A percentile compares a stretch with the other conserved stretches of the same genome.
These are phyloP conservation scores for Fennellomyces sp. DNA, from an alignment of 371 early-diverging fungal species.

Conservation along the genomic window DNA sequence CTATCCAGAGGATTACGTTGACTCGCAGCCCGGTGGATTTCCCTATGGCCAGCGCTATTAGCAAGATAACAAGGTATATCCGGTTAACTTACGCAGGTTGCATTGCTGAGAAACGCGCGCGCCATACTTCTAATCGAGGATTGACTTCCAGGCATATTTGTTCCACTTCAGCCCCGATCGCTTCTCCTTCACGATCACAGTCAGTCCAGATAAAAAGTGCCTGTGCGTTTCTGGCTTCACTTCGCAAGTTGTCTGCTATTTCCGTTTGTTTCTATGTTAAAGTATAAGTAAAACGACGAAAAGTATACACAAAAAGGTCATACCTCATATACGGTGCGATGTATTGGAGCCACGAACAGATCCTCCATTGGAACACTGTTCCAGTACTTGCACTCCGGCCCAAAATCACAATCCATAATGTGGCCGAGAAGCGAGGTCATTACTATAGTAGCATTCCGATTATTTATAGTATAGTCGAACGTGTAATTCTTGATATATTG, in stretches of 20 bases:
- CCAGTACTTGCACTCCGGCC: conserved; percentile 64
- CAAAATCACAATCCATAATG: conserved; percentile 70
- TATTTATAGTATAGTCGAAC: conserved; percentile 67
- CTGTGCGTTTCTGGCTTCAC: conserved; percentile 63
- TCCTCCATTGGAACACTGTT: conserved; percentile 44
- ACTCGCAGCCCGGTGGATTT: conserved; percentile 84
- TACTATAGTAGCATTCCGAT: conserved; percentile 63
- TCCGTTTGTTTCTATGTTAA: not conserved
- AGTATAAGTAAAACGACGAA: conserved; percentile 12
- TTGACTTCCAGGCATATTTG: conserved; percentile 71
- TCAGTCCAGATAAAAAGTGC: conserved; percentile 99
- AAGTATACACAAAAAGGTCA: not conserved
- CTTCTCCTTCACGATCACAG: conserved; percentile 99
- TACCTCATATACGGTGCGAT: not conserved
- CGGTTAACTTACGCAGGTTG: conserved; percentile 60
- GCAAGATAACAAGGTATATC: too few species aligned
- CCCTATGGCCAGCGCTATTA: conserved; percentile 45
- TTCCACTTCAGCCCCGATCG: conserved; percentile 92
- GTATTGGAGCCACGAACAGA: conserved; percentile 61
- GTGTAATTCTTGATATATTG: conserved; percentile 80
- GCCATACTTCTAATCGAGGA: conserved; percentile 62
- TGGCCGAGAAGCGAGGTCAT: conserved; percentile 93
- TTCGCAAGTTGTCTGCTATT: conserved; percentile 54
- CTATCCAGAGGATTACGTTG: conserved; percentile 73
- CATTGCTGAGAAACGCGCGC: conserved; percentile 87